These are phyloP conservation scores for Amanita fuliginea DNA, from an alignment of 768 basidiomycete species.

Conservation along the genomic window DNA sequence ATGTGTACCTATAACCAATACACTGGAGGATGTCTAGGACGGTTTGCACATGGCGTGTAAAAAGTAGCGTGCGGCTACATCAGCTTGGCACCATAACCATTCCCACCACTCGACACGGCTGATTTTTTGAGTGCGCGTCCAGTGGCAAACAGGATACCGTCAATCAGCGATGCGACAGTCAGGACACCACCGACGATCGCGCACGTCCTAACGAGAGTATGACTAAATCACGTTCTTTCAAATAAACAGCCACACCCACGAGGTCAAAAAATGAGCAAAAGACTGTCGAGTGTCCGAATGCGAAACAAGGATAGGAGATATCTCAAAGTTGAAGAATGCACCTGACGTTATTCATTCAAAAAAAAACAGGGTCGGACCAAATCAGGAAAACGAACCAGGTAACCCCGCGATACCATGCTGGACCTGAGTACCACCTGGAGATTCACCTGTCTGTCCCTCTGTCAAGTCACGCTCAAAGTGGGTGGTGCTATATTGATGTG, in stretches of 20 bases:
- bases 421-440: constrained; percentile 53
- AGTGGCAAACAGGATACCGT: constrained; percentile 80
- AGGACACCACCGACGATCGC: constrained; percentile 97
- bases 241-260: constrained; percentile 40
- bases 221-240: constrained; percentile 2
- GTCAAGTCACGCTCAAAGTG: constrained; percentile 90
- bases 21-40: not conserved
- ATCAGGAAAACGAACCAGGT: constrained; percentile 31
- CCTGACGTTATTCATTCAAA: constrained; percentile 24
- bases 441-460: constrained; percentile 46
- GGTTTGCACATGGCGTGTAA: not conserved
- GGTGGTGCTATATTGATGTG: constrained; percentile 93
- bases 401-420: constrained; percentile 67
- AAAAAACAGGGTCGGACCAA: not conserved
- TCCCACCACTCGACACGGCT: constrained; percentile 18
- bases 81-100: constrained; percentile 26
- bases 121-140: constrained; percentile 63
- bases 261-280: constrained; percentile 97
- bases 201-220: constrained; percentile 54
- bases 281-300: constrained; percentile 88
- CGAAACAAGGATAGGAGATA: constrained; percentile 91
- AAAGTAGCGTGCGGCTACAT: constrained; percentile 23
- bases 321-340: constrained; percentile 90
- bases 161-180: constrained; percentile 85
- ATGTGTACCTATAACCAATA: not conserved